Conservation (phyloP, 495 filamentous ascomycete genomes). For the Penicillium longicatenatum region DNA sequence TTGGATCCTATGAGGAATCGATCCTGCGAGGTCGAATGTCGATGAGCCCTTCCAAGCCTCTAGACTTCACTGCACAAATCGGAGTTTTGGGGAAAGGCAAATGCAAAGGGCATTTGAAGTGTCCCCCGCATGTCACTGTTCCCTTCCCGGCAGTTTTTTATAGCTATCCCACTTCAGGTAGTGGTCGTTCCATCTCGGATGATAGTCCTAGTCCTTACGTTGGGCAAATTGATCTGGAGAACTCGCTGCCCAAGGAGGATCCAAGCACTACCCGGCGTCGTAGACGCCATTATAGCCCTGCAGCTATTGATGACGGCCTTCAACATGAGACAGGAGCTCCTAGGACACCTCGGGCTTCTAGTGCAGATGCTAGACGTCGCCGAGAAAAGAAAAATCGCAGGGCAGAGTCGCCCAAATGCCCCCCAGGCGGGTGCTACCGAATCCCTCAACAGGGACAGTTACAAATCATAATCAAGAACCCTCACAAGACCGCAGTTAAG, state of each 20-base stretch:
- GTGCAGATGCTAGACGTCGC: constrained; percentile 32
- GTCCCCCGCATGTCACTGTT: constrained; percentile 88
- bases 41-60: constrained; percentile 87
- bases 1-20: constrained; percentile 96
- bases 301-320: constrained; percentile 23
- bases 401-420: constrained; percentile 69
- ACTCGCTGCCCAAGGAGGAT: constrained; percentile 58
- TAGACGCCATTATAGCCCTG: constrained; percentile 49
- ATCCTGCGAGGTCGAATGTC: constrained; percentile 96
- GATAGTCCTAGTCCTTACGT: constrained; percentile 96
- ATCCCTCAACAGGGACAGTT: constrained; percentile 95
- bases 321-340: constrained; percentile 14
- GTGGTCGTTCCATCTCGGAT: constrained; percentile 61
- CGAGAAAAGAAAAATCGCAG: constrained; percentile 58
- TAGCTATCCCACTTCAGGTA: constrained; percentile 71
- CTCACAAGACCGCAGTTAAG: constrained; percentile 95
- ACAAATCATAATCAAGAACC: constrained; percentile 96
- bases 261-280: constrained; percentile 44
- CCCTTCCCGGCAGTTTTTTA: constrained; percentile 98
- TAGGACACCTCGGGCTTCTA: constrained; percentile 14
- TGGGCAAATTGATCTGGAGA: constrained; percentile 88
- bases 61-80: constrained; percentile 94
- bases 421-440: constrained; percentile 85
- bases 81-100: constrained; percentile 89
- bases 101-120: constrained; percentile 82